These are phyloP conservation scores for Fusarium coffeatum DNA, from an alignment of 2,329 filamentous ascomycete genomes.

Conservation along the genomic window DNA sequence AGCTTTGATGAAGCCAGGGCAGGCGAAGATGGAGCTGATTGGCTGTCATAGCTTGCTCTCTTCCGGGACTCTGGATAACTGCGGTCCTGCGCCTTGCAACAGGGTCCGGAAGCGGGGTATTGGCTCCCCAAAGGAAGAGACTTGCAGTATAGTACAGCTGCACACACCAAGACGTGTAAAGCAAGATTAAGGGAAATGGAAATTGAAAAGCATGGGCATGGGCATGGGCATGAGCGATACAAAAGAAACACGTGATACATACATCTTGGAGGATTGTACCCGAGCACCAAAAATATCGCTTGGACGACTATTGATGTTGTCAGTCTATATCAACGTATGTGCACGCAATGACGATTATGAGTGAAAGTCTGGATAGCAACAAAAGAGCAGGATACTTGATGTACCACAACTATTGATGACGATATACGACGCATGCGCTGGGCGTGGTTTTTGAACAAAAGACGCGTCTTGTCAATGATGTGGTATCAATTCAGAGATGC, in stretches of 20 bases:
- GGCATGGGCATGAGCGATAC: slow-evolving; percentile 16
- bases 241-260: slow-evolving; percentile 36
- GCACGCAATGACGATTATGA: slow-evolving; percentile 33
- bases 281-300: slow-evolving; percentile 2
- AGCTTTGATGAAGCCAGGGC: slow-evolving; percentile 21
- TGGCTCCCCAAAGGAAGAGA: slow-evolving; percentile 19
- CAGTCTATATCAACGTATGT: slow-evolving; percentile 35
- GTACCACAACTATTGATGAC: slow-evolving; percentile 14
- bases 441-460: slow-evolving; percentile 13
- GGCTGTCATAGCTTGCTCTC: slow-evolving; percentile 32
- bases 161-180: slow-evolving; percentile 35
- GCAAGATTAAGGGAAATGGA: slow-evolving; percentile 12
- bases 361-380: slow-evolving; percentile 46
- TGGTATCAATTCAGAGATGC: slow-evolving; percentile 3
- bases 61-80: slow-evolving; percentile 42
- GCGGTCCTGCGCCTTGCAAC: slow-evolving; percentile 39
- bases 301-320: slow-evolving; percentile 41
- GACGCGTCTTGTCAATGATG: slow-evolving; percentile 19
- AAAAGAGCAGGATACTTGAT: slow-evolving; percentile 14
- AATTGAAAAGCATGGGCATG: slow-evolving; percentile 5
- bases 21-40: slow-evolving; percentile 33
- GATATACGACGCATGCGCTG: slow-evolving; percentile 14
- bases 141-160: slow-evolving; percentile 22
- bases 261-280: slow-evolving; percentile 21
- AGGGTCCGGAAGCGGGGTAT: slow-evolving; percentile 36